These are phyloP conservation scores for Dipodascopsis uninucleata DNA, from an alignment of 805 yeast genomes.

Conservation along the genomic window DNA sequence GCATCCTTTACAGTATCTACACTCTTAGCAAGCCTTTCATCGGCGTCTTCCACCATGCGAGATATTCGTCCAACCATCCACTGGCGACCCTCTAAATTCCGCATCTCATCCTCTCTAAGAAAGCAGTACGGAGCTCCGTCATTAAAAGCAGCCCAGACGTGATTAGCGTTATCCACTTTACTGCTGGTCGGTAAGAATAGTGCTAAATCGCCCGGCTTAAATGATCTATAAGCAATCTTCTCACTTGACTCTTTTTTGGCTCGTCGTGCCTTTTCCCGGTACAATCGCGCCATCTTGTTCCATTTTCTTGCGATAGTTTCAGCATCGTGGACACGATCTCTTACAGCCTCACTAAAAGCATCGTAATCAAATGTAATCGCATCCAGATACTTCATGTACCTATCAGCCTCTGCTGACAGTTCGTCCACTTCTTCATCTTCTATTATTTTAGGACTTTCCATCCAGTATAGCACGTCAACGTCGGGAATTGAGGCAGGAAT, in stretches of 20 bases:
- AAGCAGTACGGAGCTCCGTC: constrained; percentile 83
- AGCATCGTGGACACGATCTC: constrained; percentile 80
- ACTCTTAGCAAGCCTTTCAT: too few species aligned
- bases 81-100: constrained; percentile 48
- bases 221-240: constrained; percentile 39
- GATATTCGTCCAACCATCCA: constrained; percentile 78
- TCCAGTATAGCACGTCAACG: constrained; percentile 46
- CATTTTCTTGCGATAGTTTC: constrained; percentile 83
- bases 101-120: constrained; percentile 45
- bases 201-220: constrained; percentile 72
- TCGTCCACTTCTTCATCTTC: constrained; percentile 31
- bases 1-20: too few species aligned
- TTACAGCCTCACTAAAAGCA: constrained; percentile 45
- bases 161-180: constrained; percentile 27
- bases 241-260: constrained; percentile 16
- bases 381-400: constrained; percentile 17
- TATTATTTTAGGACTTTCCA: constrained; percentile 38
- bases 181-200: constrained; percentile 73
- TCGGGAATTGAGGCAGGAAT: constrained; percentile 11
- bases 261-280: constrained; percentile 38
- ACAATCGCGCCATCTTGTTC: constrained; percentile 62
- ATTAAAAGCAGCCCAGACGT: constrained; percentile 94
- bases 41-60: constrained; percentile 52
- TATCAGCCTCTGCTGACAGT: constrained; percentile 12
- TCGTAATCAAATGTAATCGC: constrained; percentile 39